Evolutionary conservation across 2,329 filamentous ascomycete genomes (phyloP).

Genomic region (Xylariaceae sp.): DNA sequence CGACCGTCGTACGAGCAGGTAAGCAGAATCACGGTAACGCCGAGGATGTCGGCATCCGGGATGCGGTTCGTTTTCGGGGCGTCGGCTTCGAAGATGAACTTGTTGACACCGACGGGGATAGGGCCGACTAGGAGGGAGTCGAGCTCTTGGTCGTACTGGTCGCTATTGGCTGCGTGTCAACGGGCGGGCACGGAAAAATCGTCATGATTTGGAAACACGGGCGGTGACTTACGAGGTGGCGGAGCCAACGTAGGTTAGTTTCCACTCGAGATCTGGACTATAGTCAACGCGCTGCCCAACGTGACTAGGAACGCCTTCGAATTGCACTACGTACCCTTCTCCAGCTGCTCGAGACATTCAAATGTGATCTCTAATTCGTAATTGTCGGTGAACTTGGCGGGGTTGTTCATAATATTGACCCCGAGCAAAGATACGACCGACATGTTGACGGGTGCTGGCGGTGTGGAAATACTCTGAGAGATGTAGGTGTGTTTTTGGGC

Average conservation of each 20-base stretch:
- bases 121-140: constrained; percentile 95
- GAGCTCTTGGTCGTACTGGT: constrained; percentile 97
- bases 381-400: constrained; percentile 86
- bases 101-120: constrained; percentile 97
- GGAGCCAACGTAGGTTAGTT: constrained; percentile 97
- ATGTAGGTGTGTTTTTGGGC: constrained; percentile 9
- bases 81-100: constrained; percentile 96
- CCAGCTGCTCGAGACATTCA: constrained; percentile 90
- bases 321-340: constrained; percentile 69
- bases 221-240: constrained; percentile 79
- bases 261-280: constrained; percentile 90
- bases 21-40: constrained; percentile 94
- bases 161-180: constrained; percentile 53
- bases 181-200: constrained; percentile 18
- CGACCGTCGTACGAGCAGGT: constrained; percentile 95
- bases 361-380: constrained; percentile 99
- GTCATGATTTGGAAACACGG: constrained; percentile 3
- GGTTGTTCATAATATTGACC: constrained; percentile 96
- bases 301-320: neutral
- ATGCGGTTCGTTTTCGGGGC: constrained; percentile 88
- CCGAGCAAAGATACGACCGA: constrained; percentile 95
- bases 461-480: constrained; percentile 10
- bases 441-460: constrained; percentile 60
- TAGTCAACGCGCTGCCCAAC: constrained; percentile 9
- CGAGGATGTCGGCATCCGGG: constrained; percentile 91